These are phyloP conservation scores for Rhodosporidiobolus sp. DNA, from an alignment of 768 basidiomycete genomes.

Conservation along the genomic window DNA sequence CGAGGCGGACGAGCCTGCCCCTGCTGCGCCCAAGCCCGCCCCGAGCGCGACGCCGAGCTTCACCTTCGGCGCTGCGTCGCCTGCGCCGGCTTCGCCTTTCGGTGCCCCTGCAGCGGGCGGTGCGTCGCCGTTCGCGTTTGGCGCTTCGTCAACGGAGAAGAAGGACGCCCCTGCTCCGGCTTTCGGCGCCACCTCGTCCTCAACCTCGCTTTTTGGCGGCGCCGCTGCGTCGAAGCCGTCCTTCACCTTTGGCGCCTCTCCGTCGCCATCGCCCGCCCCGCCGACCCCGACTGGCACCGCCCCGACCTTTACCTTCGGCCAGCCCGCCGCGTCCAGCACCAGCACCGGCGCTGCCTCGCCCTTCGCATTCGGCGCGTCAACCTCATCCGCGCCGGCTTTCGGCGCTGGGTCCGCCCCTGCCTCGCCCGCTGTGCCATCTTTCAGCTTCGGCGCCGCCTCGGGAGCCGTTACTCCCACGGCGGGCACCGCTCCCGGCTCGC, in stretches of 20 bases:
- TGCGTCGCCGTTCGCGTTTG: neutral
- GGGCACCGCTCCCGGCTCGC: neutral
- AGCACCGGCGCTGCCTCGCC: neutral
- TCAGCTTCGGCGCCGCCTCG: constrained; percentile 18
- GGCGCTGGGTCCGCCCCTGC: constrained; percentile 12
- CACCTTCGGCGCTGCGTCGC: neutral
- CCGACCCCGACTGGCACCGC: neutral
- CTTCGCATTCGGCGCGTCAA: neutral
- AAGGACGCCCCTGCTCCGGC: neutral
- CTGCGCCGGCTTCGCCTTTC: neutral
- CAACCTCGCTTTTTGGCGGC: neutral
- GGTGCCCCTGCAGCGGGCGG: neutral
- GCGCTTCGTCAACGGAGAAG: neutral
- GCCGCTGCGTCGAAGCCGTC: constrained; percentile 1
- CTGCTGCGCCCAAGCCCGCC: neutral
- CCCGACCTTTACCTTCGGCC: neutral
- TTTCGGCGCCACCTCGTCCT: constrained; percentile 9
- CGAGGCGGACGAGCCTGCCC: constrained; percentile 10
- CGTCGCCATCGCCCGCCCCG: neutral
- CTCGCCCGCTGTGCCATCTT: constrained; percentile 3
- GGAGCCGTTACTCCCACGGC: neutral
- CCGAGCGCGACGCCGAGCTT: neutral
- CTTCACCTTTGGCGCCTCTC: constrained; percentile 14
- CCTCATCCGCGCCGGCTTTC: constrained; percentile 10
- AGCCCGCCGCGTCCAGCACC: neutral